phyloP scores from a whole-genome alignment of 441 rosid genomes.

The Erodium trifolium region DNA sequence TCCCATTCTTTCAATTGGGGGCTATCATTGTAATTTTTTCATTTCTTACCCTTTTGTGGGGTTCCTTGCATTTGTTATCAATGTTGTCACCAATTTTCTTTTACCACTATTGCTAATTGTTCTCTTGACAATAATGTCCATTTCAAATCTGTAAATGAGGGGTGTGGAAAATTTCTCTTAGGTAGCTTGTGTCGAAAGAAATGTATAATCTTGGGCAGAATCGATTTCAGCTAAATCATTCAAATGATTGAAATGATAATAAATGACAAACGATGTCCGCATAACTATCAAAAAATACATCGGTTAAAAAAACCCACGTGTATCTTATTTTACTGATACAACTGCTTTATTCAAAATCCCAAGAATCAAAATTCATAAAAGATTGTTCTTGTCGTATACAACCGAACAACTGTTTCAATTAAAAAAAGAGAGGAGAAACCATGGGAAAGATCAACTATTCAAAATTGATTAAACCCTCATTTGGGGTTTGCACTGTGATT shows the following conservation, averaged over 20 bases:
- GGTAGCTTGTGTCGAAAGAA: neutral
- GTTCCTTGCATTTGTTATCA: conserved; percentile 7
- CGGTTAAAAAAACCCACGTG: neutral
- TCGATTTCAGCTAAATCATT: neutral
- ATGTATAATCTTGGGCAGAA: neutral
- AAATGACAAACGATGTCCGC: neutral
- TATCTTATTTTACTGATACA: neutral
- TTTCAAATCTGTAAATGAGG: neutral
- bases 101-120: conserved; percentile 6
- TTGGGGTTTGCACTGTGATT: neutral
- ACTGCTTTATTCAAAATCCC: neutral
- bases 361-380: no score
- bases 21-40: neutral
- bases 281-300: neutral
- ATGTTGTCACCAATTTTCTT: conserved; percentile 8
- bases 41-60: conserved; percentile 8
- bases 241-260: neutral
- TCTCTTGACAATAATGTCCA: neutral
- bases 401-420: neutral
- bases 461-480: neutral
- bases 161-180: neutral
- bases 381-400: no score
- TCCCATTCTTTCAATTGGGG: neutral
- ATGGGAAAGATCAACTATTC: neutral
- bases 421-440: neutral